These are phyloP conservation scores for Umbellularia californica DNA, from an alignment of 164 flowering plant species.

Conservation along the genomic window DNA sequence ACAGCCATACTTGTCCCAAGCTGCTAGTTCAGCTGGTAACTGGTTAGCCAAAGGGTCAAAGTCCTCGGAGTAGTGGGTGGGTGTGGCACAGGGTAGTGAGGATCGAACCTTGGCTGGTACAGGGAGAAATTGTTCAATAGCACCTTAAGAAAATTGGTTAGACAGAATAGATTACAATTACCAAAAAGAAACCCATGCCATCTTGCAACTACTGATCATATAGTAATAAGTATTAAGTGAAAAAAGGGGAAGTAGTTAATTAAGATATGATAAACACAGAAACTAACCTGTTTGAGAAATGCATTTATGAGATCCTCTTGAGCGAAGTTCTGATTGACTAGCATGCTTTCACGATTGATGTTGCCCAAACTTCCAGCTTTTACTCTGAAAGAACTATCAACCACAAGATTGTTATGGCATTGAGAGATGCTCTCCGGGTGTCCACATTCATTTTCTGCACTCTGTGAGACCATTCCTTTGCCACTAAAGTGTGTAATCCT, in stretches of 20 bases:
- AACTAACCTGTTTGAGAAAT: slow-evolving; percentile 67
- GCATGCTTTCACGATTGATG: slow-evolving; percentile 17
- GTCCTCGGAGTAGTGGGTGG: too few species aligned
- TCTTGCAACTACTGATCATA: too few species aligned
- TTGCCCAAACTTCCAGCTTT: slow-evolving; percentile 48
- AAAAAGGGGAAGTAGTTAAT: not conserved
- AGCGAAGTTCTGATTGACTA: slow-evolving; percentile 37
- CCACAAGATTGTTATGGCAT: slow-evolving; percentile 18
- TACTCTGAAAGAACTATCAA: slow-evolving; percentile 34
- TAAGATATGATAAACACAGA: not conserved
- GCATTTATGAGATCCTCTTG: slow-evolving; percentile 82
- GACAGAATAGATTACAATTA: not conserved
- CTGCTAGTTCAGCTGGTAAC: too few species aligned
- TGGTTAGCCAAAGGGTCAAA: too few species aligned
- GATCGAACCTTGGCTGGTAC: not conserved
- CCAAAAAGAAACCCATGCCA: not conserved
- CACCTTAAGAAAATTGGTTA: not conserved
- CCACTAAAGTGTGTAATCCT: slow-evolving; percentile 14
- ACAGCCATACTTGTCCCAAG: too few species aligned
- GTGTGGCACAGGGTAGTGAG: not conserved
- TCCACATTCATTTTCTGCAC: slow-evolving; percentile 25
- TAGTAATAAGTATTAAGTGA: too few species aligned
- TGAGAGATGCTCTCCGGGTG: slow-evolving; percentile 28
- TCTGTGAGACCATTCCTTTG: slow-evolving; percentile 21
- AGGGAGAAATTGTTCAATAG: not conserved